phyloP scores from a whole-genome alignment of 1,284 basidiomycete species.

The Moesziomyces antarcticus region DNA sequence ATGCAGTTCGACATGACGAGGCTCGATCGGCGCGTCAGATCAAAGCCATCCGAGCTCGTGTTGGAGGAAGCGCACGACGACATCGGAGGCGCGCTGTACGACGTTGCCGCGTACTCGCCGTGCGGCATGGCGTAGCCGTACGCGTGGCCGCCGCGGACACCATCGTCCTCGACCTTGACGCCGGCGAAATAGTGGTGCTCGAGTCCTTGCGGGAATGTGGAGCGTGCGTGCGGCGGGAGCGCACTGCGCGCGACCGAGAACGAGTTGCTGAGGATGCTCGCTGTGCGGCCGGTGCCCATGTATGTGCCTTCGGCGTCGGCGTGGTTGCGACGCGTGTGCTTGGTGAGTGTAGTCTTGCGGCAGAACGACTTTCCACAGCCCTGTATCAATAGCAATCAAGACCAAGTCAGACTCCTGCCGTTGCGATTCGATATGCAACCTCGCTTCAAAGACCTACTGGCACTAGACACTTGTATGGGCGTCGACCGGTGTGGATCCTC shows the following conservation, averaged over 20 bases:
- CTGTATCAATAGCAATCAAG: background rate
- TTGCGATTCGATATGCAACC: too few relatives aligned
- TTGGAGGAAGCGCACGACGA: slow-evolving; percentile 28
- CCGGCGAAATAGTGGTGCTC: slow-evolving; percentile 32
- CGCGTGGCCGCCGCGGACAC: background rate
- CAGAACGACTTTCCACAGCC: slow-evolving; percentile 63
- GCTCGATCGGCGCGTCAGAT: slow-evolving; percentile 26
- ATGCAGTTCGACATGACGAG: slow-evolving; percentile 20
- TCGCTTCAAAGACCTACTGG: slow-evolving; percentile 16
- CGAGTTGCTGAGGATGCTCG: slow-evolving; percentile 46
- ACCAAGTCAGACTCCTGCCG: background rate
- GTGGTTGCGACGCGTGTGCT: slow-evolving; percentile 68
- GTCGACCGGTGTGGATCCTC: slow-evolving; percentile 75
- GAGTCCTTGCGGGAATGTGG: slow-evolving; percentile 39
- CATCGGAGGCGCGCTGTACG: slow-evolving; percentile 34
- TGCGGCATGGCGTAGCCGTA: slow-evolving; percentile 21
- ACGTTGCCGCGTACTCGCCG: slow-evolving; percentile 19
- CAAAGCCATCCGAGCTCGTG: slow-evolving; percentile 21
- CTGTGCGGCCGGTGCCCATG: slow-evolving; percentile 16
- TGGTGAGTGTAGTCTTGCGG: slow-evolving; percentile 70
- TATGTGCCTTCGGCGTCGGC: slow-evolving; percentile 33
- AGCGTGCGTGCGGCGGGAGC: slow-evolving; percentile 34
- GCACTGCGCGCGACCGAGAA: slow-evolving; percentile 25
- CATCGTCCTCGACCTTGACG: slow-evolving; percentile 23
- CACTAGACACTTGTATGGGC: slow-evolving; percentile 67